A percentile compares a stretch with the other conserved stretches of the same genome.
Conservation (phyloP, 225 moss, liverwort and hornwort genomes). For the Polytrichum commune region DNA sequence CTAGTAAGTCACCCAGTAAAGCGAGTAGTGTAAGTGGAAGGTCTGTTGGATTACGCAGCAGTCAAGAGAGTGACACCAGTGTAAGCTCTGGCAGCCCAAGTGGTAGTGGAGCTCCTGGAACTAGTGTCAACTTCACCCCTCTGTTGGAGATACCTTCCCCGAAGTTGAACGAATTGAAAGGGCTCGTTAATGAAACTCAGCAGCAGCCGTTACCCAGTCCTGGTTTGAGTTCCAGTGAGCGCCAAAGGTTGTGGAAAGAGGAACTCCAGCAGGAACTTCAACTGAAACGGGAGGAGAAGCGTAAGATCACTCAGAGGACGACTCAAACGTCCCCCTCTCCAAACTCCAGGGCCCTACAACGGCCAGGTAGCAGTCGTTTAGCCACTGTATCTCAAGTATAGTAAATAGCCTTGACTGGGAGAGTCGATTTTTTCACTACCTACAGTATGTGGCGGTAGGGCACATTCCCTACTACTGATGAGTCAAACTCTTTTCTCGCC, state of each 20-base stretch:
- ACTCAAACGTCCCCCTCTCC: slow-evolving; percentile 46
- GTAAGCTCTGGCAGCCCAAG: slow-evolving; percentile 71
- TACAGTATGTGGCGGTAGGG: slow-evolving; percentile 9
- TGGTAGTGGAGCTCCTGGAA: slow-evolving; percentile 33
- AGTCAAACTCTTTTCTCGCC: slow-evolving; percentile 10
- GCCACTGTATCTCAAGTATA: slow-evolving; percentile 38
- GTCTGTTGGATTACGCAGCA: slow-evolving; percentile 52
- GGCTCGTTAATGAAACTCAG: slow-evolving; percentile 35
- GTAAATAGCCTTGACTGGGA: slow-evolving; percentile 7
- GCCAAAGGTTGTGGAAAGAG: slow-evolving; percentile 87
- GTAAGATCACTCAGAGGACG: slow-evolving; percentile 42
- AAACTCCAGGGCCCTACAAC: slow-evolving; percentile 43
- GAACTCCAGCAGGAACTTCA: slow-evolving; percentile 89
- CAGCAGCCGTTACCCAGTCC: slow-evolving; percentile 35
- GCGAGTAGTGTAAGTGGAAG: slow-evolving; percentile 56
- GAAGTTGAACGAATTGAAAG: slow-evolving; percentile 73
- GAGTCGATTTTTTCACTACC: slow-evolving; percentile 6
- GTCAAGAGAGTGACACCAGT: slow-evolving; percentile 79
- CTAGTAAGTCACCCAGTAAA: slow-evolving; percentile 75
- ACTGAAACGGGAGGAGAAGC: slow-evolving; percentile 74
- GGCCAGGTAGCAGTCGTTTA: slow-evolving; percentile 46
- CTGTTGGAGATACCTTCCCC: slow-evolving; percentile 71
- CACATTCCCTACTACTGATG: slow-evolving; percentile 5
- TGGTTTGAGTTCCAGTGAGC: slow-evolving; percentile 54
- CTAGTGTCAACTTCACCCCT: slow-evolving; percentile 46